These are phyloP conservation scores for Malus sylvestris DNA, from an alignment of 306 rosid species.

Conservation along the genomic window DNA sequence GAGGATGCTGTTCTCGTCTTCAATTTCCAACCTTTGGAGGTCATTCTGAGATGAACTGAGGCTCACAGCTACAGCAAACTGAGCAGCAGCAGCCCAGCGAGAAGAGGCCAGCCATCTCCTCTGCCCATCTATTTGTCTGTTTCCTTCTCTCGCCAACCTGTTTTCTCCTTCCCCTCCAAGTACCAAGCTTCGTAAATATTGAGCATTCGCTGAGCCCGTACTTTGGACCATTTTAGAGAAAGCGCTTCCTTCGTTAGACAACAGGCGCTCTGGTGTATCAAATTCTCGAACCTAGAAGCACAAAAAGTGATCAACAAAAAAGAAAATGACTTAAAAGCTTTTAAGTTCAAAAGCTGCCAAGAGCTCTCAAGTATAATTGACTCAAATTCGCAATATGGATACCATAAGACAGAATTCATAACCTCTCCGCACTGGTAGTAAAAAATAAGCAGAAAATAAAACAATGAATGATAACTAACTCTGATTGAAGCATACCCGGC, in stretches of 20 bases:
- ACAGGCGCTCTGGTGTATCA: constrained; percentile 54
- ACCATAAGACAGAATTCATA: background rate
- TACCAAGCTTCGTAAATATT: constrained; percentile 60
- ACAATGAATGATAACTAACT: background rate
- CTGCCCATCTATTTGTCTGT: constrained; percentile 31
- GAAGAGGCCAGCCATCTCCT: constrained; percentile 47
- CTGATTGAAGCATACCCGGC: constrained; percentile 45
- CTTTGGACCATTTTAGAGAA: constrained; percentile 90
- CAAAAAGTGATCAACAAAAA: constrained; percentile 2
- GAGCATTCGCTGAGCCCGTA: constrained; percentile 78
- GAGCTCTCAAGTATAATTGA: background rate
- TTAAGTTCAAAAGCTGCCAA: background rate
- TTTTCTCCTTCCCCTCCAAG: constrained; percentile 39
- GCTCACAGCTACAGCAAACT: constrained; percentile 72
- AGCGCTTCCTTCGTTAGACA: constrained; percentile 55
- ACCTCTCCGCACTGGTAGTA: background rate
- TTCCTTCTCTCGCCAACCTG: constrained; percentile 27
- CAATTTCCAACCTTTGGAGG: constrained; percentile 47
- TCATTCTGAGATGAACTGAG: constrained; percentile 74
- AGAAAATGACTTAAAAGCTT: background rate
- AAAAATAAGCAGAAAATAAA: background rate
- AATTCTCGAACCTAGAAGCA: constrained; percentile 67
- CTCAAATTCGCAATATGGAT: background rate
- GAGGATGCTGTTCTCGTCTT: constrained; percentile 41
- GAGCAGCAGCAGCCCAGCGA: constrained; percentile 81